Conservation (phyloP, 345 rosid species). For the Nephelium lappaceum region DNA sequence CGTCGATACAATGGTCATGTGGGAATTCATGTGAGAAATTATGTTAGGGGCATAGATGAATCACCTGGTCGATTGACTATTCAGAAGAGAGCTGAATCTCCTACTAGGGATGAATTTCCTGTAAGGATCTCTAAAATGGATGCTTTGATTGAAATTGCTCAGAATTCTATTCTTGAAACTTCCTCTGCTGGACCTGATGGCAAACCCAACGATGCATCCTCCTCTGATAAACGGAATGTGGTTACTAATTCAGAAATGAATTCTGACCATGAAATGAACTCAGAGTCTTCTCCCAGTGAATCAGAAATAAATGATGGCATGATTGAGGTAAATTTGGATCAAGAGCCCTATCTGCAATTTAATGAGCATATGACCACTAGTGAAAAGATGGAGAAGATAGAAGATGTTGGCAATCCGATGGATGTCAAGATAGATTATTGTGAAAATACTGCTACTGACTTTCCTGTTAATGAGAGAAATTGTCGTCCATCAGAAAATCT, state of each 20-base stretch:
- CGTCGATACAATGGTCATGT: conserved; percentile 73
- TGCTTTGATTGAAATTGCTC: conserved; percentile 84
- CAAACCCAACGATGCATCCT: conserved; percentile 29
- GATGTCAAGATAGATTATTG: conserved; percentile 36
- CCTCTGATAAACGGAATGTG: conserved; percentile 30
- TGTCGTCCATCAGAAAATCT: conserved; percentile 23
- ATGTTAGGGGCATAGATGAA: conserved; percentile 64
- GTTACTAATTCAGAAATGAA: conserved; percentile 29
- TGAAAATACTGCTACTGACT: conserved; percentile 24
- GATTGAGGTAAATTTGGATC: conserved; percentile 28
- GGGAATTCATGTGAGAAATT: conserved; percentile 73
- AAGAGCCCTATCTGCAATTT: conserved; percentile 29
- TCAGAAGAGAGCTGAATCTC: conserved; percentile 38
- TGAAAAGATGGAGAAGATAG: conserved; percentile 32
- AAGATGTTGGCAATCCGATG: conserved; percentile 24
- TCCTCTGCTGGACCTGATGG: conserved; percentile 31
- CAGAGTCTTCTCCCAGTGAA: conserved; percentile 40
- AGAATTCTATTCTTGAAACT: conserved; percentile 62
- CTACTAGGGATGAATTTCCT: conserved; percentile 41
- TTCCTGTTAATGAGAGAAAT: conserved; percentile 25
- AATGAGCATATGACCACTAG: conserved; percentile 23
- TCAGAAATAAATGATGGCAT: conserved; percentile 31
- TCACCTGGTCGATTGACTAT: conserved; percentile 40
- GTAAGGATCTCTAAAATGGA: conserved; percentile 73
- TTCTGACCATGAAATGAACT: conserved; percentile 40